Conservation (phyloP, 345 rosid species). For the Syzygium aqueum region DNA sequence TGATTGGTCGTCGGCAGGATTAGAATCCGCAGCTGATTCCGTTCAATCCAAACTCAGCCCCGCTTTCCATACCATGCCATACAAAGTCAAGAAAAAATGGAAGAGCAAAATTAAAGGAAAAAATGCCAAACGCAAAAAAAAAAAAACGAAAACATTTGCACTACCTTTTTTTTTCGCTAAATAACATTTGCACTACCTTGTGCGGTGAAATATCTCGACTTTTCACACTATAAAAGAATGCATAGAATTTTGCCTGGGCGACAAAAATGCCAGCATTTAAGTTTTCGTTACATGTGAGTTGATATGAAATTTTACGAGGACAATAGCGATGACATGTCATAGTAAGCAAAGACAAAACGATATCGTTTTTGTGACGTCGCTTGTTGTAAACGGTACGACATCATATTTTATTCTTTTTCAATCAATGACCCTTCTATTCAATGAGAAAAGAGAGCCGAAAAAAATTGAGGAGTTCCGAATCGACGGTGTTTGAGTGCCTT, state of each 20-base stretch:
- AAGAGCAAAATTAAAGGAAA: background rate
- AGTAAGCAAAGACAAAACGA: fast-evolving
- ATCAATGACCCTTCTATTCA: background rate
- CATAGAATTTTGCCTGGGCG: background rate
- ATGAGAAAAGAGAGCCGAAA: background rate
- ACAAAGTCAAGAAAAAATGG: background rate
- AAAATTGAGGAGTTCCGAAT: background rate
- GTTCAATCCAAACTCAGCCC: background rate
- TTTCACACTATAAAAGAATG: background rate
- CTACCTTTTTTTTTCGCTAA: too few species aligned
- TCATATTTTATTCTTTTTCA: background rate
- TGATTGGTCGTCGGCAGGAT: background rate
- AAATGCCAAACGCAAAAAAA: background rate
- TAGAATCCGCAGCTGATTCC: background rate
- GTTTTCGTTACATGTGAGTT: background rate
- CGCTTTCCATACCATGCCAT: background rate
- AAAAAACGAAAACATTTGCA: background rate
- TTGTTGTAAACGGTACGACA: too few species aligned
- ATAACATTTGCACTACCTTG: background rate
- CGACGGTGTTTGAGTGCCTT: background rate
- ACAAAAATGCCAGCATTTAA: background rate
- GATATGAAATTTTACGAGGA: fast-evolving
- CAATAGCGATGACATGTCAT: background rate
- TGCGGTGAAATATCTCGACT: background rate
- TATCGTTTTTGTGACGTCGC: too few species aligned